A percentile compares a stretch with the other conserved stretches of the same genome.
Conservation (phyloP, 768 basidiomycete genomes). For the Amanita rubescens region DNA sequence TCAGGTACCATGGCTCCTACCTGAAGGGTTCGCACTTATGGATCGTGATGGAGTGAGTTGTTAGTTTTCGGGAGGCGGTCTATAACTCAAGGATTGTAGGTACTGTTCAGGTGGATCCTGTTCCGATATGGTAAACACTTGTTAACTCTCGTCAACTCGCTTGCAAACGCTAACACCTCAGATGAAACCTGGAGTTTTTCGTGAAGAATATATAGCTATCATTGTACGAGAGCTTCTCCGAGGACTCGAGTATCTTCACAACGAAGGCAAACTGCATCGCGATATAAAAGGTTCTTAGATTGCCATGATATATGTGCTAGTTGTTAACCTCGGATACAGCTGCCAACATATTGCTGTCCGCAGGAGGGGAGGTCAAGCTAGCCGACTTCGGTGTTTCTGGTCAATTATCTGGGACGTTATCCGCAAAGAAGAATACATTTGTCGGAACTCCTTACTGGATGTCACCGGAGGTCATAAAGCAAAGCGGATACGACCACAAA, state of each 20-base stretch:
- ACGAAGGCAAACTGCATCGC: slow-evolving; percentile 95
- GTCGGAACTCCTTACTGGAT: slow-evolving; percentile 99
- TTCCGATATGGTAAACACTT: slow-evolving; percentile 72
- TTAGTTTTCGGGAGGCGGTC: background rate
- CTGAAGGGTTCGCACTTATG: slow-evolving; percentile 94
- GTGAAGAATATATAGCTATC: slow-evolving; percentile 98
- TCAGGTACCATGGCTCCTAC: slow-evolving; percentile 90
- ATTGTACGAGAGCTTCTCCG: slow-evolving; percentile 86
- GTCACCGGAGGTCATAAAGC: slow-evolving; percentile 99
- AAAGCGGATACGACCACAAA: slow-evolving; percentile 98
- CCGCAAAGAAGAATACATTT: slow-evolving; percentile 96
- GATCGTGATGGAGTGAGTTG: slow-evolving; percentile 94
- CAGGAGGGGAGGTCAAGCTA: slow-evolving; percentile 91
- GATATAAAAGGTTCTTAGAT: slow-evolving; percentile 83
- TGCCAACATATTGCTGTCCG: slow-evolving; percentile 89
- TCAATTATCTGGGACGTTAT: slow-evolving; percentile 87
- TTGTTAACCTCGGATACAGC: slow-evolving; percentile 38
- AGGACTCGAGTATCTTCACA: slow-evolving; percentile 93
- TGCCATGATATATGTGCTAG: background rate
- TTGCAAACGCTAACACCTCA: slow-evolving; percentile 24
- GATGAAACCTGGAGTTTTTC: slow-evolving; percentile 98
- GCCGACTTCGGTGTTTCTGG: slow-evolving; percentile 99
- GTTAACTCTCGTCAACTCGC: slow-evolving; percentile 9
- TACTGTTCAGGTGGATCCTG: slow-evolving; percentile 98
- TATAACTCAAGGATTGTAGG: slow-evolving; percentile 29